Percentiles rank a stretch among this genome's conserved stretches.
Conservation (phyloP, 192 early-diverging fungal genomes). For the Umbelopsis ramanniana region DNA sequence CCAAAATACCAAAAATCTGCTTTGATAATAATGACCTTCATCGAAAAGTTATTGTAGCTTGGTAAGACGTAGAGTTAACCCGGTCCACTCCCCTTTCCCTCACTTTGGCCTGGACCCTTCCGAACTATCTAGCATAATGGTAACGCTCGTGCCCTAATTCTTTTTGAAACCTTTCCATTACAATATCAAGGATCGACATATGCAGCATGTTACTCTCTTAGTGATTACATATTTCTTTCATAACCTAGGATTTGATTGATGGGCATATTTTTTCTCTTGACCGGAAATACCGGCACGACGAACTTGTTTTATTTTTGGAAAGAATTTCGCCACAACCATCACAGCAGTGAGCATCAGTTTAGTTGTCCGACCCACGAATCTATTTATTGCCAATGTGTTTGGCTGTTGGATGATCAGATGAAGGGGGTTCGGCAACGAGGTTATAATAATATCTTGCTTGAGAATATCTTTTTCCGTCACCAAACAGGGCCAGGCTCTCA, state of each 20-base stretch:
- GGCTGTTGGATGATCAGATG: background rate
- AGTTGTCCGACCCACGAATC: background rate
- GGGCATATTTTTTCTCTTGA: background rate
- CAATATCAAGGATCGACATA: background rate
- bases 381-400: background rate
- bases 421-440: background rate
- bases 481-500: background rate
- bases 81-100: background rate
- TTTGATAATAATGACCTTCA: background rate
- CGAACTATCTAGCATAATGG: background rate
- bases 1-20: slow-evolving; percentile 1
- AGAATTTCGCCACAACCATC: slow-evolving; percentile 9
- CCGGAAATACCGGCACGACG: background rate
- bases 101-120: slow-evolving; percentile 2
- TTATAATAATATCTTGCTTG: background rate
- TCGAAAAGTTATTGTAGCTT: background rate
- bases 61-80: background rate
- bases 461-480: background rate
- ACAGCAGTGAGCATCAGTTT: background rate
- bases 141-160: background rate
- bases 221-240: background rate
- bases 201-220: slow-evolving; percentile 13
- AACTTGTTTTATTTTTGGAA: slow-evolving; percentile 14
- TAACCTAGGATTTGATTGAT: background rate
- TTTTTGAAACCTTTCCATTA: background rate